Percentiles rank a stretch among this genome's conserved stretches.
Conservation (phyloP, 306 rosid genomes). For the Echinosophora koreensis region DNA sequence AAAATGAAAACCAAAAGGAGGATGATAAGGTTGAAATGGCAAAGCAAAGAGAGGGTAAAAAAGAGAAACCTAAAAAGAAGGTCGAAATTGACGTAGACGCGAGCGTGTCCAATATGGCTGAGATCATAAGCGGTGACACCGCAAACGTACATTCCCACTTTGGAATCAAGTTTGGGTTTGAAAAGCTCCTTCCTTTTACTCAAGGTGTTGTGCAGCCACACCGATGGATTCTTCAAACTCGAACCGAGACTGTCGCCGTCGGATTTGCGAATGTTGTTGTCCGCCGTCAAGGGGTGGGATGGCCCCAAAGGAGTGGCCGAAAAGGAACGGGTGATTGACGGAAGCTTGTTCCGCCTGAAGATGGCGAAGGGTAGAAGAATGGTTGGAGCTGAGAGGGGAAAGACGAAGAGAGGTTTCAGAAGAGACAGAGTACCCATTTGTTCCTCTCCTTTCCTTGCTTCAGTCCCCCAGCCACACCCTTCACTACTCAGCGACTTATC, state of each 20-base stretch:
- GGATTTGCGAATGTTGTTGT: conserved; percentile 33
- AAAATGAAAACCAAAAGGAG: conserved; percentile 29
- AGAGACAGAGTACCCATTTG: conserved; percentile 64
- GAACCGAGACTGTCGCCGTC: background rate
- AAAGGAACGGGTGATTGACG: conserved; percentile 41
- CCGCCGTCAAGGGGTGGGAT: conserved; percentile 53
- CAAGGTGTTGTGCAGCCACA: conserved; percentile 90
- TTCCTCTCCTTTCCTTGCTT: background rate
- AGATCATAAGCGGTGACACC: conserved; percentile 97
- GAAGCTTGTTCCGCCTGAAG: conserved; percentile 32
- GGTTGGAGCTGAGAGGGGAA: conserved; percentile 46
- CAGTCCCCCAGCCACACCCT: too few species aligned
- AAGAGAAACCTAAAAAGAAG: conserved; percentile 78
- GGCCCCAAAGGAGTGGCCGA: conserved; percentile 50
- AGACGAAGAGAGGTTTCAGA: conserved; percentile 76
- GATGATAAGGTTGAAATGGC: background rate
- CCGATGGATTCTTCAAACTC: conserved; percentile 35
- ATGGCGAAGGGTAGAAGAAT: conserved; percentile 44
- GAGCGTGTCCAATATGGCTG: conserved; percentile 98
- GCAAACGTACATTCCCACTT: conserved; percentile 94
- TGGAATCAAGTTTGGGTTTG: conserved; percentile 76
- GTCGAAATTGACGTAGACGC: conserved; percentile 91
- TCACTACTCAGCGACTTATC: too few species aligned
- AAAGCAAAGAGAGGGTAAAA: background rate
- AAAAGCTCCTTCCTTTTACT: conserved; percentile 71